A percentile compares a stretch with the other conserved stretches of the same genome.
These are phyloP conservation scores for Ceratobasidium sp. DNA, from an alignment of 1,284 basidiomycete species.

Conservation along the genomic window DNA sequence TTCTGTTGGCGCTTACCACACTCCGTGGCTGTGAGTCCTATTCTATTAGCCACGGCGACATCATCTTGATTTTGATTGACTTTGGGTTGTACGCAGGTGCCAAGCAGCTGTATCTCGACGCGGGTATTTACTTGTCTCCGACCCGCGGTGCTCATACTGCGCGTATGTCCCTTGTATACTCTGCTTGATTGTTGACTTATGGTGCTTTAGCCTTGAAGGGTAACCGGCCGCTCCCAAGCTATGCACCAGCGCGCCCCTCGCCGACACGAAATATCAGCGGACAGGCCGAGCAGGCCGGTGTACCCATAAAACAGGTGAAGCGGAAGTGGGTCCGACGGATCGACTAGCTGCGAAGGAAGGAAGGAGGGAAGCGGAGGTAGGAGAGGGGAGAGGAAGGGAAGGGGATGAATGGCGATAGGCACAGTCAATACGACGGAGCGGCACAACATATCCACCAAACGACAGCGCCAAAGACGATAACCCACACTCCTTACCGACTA, in stretches of 20 bases:
- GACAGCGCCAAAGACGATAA: neutral
- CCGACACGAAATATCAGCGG: too few relatives aligned
- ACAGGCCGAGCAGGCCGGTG: neutral
- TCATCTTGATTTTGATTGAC: neutral
- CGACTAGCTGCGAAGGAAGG: neutral
- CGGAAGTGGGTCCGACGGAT: neutral
- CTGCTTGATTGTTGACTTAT: neutral
- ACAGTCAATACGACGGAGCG: neutral
- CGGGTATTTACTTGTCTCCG: neutral
- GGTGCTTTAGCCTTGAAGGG: neutral
- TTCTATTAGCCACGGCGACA: neutral
- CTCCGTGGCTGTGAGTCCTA: neutral
- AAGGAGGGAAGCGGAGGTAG: neutral
- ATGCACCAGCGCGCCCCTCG: too few relatives aligned
- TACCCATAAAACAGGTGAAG: neutral
- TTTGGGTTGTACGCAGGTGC: neutral
- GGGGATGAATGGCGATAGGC: neutral
- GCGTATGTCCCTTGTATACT: neutral
- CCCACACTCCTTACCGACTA: neutral
- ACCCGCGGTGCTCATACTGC: neutral
- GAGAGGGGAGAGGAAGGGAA: slow-evolving; percentile 1
- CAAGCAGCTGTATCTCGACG: neutral
- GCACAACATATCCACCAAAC: neutral
- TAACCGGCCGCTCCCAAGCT: neutral
- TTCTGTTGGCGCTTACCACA: neutral